These are phyloP conservation scores for Citrus mangshanensis DNA, from an alignment of 345 rosid species.

Conservation along the genomic window DNA sequence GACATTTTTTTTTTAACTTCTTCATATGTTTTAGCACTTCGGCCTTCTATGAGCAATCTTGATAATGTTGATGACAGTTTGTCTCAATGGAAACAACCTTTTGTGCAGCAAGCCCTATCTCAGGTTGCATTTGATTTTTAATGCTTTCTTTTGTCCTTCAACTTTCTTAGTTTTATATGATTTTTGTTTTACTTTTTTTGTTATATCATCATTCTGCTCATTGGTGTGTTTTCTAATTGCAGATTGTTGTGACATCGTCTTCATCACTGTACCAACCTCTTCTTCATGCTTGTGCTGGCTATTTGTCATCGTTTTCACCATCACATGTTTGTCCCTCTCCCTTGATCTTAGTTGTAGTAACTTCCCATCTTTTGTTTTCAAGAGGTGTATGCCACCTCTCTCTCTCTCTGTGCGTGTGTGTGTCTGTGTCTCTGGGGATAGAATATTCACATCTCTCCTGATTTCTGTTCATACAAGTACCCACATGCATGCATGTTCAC, in stretches of 20 bases:
- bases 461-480: not conserved
- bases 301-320: slow-evolving; percentile 70
- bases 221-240: slow-evolving; percentile 31
- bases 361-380: slow-evolving; percentile 4
- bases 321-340: slow-evolving; percentile 62
- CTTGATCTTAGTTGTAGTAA: slow-evolving; percentile 4
- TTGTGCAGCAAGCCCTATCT: slow-evolving; percentile 64
- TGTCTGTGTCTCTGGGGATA: not conserved
- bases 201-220: slow-evolving; percentile 19
- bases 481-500: not conserved
- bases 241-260: slow-evolving; percentile 66
- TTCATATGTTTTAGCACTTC: slow-evolving; percentile 47
- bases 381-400: not conserved
- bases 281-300: slow-evolving; percentile 73
- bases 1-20: not conserved
- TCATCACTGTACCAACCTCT: slow-evolving; percentile 61
- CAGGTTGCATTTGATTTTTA: slow-evolving; percentile 41
- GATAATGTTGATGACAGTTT: slow-evolving; percentile 60
- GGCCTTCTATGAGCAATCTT: slow-evolving; percentile 50
- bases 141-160: not conserved
- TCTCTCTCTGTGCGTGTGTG: too few species aligned
- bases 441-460: not conserved
- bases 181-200: slow-evolving; percentile 9
- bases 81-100: slow-evolving; percentile 69
- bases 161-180: not conserved